phyloP scores from a whole-genome alignment of 805 yeast species.

The Komagataella populi region DNA sequence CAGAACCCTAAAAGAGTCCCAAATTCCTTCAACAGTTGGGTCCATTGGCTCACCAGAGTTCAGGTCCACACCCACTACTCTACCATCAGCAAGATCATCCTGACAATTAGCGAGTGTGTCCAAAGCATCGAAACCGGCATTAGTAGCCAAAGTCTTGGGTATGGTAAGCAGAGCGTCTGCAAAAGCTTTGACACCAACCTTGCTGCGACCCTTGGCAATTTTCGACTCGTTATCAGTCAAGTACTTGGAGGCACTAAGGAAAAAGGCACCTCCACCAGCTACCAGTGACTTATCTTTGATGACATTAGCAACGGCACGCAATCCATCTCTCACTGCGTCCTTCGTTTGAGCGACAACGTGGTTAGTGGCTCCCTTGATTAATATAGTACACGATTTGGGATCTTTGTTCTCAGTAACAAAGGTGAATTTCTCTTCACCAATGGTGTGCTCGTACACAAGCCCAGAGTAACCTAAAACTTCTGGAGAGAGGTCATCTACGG shows the following conservation, averaged over 20 bases:
- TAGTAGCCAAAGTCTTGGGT: conserved; percentile 85
- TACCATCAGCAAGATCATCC: conserved; percentile 73
- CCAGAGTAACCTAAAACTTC: conserved; percentile 81
- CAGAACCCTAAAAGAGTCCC: conserved; percentile 92
- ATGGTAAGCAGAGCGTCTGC: conserved; percentile 83
- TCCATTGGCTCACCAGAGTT: conserved; percentile 92
- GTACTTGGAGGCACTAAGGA: conserved; percentile 66
- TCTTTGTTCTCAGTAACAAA: conserved; percentile 82
- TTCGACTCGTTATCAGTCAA: conserved; percentile 38
- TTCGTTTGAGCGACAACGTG: conserved; percentile 85
- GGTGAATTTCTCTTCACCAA: conserved; percentile 97
- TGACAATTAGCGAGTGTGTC: conserved; percentile 83
- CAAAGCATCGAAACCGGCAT: conserved; percentile 88
- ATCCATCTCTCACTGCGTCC: conserved; percentile 95
- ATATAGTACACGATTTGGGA: conserved; percentile 83
- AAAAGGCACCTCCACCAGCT: conserved; percentile 97
- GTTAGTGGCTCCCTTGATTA: conserved; percentile 87
- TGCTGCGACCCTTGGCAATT: conserved; percentile 66
- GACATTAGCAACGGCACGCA: conserved; percentile 88
- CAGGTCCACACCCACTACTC: conserved; percentile 82
- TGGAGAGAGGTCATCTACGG: conserved; percentile 84
- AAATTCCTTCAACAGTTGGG: conserved; percentile 85
- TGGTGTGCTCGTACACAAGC: conserved; percentile 76
- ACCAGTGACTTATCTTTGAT: conserved; percentile 73
- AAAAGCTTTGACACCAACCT: conserved; percentile 86